Base-by-base conservation (phyloP, 345 rosid species). In the Bretschneidera sinensis region DNA sequence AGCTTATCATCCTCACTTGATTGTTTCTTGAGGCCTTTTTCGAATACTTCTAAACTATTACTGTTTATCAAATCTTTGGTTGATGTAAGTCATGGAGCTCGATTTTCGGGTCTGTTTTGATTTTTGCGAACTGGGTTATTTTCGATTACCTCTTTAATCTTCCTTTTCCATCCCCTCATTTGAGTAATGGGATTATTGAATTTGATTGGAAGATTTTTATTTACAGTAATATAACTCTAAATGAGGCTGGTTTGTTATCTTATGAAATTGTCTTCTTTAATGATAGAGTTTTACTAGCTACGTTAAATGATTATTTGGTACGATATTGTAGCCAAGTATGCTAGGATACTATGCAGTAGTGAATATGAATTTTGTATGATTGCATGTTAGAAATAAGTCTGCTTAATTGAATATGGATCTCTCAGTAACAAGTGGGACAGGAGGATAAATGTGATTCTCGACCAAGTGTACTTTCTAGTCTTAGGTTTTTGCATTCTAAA, bases 1-100 rank as follows among this genome's bases (percentile, higher is more conserved):
- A 35, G 51, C 35, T 59, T 21, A 48, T 2, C 52, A 24, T 25
- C 48, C 61, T 16, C 34, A 9, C 24, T 50, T 55, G 53, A 45
- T 17, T 51, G 18, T 34, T 33, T 21, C 33, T 22, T 17, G 17
- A 24, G 17, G 5, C 50, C 17, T 52, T 21, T 16, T 57, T 50
- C n/a, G 62, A 54, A 17, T 45, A 21, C 17, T 24, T 22, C 17
- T 14, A 9, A 21, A 9, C 54, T 57, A 17, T 24, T 21, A 22
- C 16, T 35, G 14, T 33, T 17, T n/a, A 18, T 43, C n/a, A 39
- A 39, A 19, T 43, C 47, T 31, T 24, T 31, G 28, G 31, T 67
- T 17, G 17, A 53, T 48, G 71, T 31, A 58, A 48, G 55, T 47
- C 55, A 23, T 58, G 21, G 21, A 55, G 49, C 62, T 70, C 58